Evolutionary conservation across 106 monocot genomes (phyloP).

Genomic region (Agapanthus africanus): DNA sequence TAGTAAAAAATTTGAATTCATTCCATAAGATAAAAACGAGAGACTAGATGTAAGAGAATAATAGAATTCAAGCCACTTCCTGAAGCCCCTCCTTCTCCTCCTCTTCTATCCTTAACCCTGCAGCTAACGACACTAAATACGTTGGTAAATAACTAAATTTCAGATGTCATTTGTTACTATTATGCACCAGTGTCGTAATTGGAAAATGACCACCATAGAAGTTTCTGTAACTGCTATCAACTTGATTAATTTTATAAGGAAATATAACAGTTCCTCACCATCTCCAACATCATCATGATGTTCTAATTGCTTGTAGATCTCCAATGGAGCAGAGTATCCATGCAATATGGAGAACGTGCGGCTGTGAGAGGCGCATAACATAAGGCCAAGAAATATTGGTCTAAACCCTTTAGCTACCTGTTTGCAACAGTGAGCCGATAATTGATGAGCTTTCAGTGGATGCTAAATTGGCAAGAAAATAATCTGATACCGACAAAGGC

Average conservation of each 20-base stretch:
- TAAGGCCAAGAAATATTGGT: conserved; percentile 73
- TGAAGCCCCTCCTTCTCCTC: too few species aligned
- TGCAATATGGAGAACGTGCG: conserved; percentile 93
- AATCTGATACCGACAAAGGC: neutral
- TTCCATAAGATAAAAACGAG: too few species aligned
- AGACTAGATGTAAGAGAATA: too few species aligned
- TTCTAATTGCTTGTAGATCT: conserved; percentile 78
- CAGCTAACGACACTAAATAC: too few species aligned
- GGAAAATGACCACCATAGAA: neutral
- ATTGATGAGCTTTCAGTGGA: conserved; percentile 4
- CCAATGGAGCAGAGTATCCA: conserved; percentile 91
- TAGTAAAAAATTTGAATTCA: too few species aligned
- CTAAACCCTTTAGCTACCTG: conserved; percentile 74
- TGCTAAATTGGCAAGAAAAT: neutral
- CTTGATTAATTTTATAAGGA: neutral
- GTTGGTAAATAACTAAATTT: too few species aligned
- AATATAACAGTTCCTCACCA: conserved; percentile 34
- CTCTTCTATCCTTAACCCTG: too few species aligned
- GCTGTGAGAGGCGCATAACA: conserved; percentile 89
- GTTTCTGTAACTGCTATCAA: neutral
- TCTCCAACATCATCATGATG: conserved; percentile 71
- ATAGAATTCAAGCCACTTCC: too few species aligned
- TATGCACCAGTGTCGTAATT: neutral
- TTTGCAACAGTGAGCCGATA: neutral
- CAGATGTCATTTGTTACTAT: neutral